A percentile compares a stretch with the other conserved stretches of the same genome.
These are phyloP conservation scores for Magnusiomyces ingens DNA, from an alignment of 1,139 yeast species.

Conservation along the genomic window DNA sequence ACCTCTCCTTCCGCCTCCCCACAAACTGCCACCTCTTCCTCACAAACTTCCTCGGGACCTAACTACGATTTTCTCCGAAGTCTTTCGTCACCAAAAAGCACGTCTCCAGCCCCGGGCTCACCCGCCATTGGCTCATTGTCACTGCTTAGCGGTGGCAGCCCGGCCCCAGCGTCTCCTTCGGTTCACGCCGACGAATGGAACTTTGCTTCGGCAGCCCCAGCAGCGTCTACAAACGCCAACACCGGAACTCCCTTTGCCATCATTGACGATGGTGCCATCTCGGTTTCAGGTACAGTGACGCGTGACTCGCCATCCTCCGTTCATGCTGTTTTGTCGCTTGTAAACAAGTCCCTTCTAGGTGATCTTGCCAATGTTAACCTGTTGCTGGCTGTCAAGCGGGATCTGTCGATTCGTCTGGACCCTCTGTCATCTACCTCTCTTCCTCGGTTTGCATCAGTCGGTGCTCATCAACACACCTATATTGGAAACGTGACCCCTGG, in stretches of 20 bases:
- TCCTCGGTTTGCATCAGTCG: conserved; percentile 45
- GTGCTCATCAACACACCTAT: conserved; percentile 52
- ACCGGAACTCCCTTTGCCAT: not conserved
- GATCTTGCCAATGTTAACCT: conserved; percentile 50
- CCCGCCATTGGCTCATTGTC: not conserved
- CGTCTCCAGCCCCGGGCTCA: not conserved
- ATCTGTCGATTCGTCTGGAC: conserved; percentile 54
- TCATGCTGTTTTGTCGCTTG: conserved; percentile 42
- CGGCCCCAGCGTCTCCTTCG: not conserved
- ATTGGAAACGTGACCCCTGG: conserved; percentile 31
- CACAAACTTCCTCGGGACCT: not conserved
- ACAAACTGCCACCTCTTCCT: conserved; percentile 11
- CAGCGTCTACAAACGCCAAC: not conserved
- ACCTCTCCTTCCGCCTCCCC: not conserved
- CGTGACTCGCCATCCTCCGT: conserved; percentile 17
- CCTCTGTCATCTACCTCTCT: conserved; percentile 62
- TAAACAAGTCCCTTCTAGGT: conserved; percentile 39
- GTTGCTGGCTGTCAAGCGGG: conserved; percentile 77
- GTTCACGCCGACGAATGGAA: conserved; percentile 2
- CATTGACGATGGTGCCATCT: not conserved
- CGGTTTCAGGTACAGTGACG: conserved; percentile 4
- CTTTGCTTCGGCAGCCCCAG: conserved; percentile 8
- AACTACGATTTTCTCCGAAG: not conserved
- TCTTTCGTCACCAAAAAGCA: not conserved
- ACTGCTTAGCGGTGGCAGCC: not conserved